phyloP scores from a whole-genome alignment of 106 monocot genomes.

The Acorus gramineus region DNA sequence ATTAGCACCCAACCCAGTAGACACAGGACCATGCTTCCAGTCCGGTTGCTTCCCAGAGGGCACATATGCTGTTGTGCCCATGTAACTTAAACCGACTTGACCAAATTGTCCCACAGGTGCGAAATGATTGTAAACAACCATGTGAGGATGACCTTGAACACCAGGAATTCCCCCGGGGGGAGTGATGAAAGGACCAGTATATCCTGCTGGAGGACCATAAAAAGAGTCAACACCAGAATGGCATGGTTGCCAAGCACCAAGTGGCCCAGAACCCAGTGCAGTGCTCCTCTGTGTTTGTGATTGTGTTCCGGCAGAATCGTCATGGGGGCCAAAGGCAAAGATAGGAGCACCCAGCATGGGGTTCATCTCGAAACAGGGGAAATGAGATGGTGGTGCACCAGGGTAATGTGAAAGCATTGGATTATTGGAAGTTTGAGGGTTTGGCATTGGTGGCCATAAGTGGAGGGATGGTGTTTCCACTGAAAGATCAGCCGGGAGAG shows the following conservation, averaged over 20 bases:
- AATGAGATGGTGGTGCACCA: constrained; percentile 52
- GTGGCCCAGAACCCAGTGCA: constrained; percentile 36
- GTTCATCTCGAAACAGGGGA: constrained; percentile 82
- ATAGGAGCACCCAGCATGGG: constrained; percentile 57
- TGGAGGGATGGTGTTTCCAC: constrained; percentile 67
- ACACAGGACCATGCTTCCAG: constrained; percentile 63
- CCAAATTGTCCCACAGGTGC: constrained; percentile 78
- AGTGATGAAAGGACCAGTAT: constrained; percentile 75
- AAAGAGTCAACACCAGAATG: constrained; percentile 71
- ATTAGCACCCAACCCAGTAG: constrained; percentile 26
- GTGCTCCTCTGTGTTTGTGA: constrained; percentile 50
- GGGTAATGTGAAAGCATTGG: constrained; percentile 63
- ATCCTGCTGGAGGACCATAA: constrained; percentile 68
- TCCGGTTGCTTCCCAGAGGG: constrained; percentile 80
- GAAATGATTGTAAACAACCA: constrained; percentile 96
- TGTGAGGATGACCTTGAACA: constrained; percentile 78
- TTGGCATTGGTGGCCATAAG: constrained; percentile 65
- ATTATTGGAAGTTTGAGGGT: constrained; percentile 51
- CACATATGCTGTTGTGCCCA: constrained; percentile 66
- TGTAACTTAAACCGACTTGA: constrained; percentile 70
- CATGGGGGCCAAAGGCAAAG: constrained; percentile 65
- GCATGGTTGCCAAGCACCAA: constrained; percentile 60
- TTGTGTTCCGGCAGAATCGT: constrained; percentile 54
- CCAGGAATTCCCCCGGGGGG: constrained; percentile 69
- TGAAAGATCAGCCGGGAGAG: constrained; percentile 93